A percentile compares a stretch with the other conserved stretches of the same genome.
Conservation (phyloP, 2,329 filamentous ascomycete species). For the Chaetomium sp. region DNA sequence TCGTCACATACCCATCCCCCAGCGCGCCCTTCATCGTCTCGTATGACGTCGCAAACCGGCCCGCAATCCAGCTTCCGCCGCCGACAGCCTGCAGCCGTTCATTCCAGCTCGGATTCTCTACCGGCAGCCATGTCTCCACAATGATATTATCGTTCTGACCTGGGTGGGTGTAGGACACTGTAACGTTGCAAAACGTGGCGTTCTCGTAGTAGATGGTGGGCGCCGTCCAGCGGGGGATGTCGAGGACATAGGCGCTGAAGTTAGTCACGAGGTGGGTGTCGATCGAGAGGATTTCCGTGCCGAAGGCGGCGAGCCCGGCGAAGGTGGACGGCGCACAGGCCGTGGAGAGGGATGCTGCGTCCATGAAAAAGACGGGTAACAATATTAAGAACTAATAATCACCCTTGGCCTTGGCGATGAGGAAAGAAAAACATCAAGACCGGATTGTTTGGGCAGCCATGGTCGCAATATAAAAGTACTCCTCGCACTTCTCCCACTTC, state of each 20-base stretch:
- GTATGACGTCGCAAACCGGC: conserved; percentile 19
- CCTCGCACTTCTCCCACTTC: no score
- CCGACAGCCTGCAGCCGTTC: conserved; percentile 33
- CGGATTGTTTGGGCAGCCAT: no score
- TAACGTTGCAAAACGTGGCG: conserved; percentile 36
- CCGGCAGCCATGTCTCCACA: conserved; percentile 32
- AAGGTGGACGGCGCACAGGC: not conserved
- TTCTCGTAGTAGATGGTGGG: conserved; percentile 13
- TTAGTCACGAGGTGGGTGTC: conserved; percentile 14
- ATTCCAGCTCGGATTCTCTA: conserved; percentile 27
- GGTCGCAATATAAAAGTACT: no score
- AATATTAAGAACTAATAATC: not conserved
- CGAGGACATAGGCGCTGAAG: conserved; percentile 10
- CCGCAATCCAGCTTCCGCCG: conserved; percentile 29
- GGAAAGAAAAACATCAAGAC: no score
- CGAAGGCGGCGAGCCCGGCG: conserved; percentile 8
- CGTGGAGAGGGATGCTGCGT: not conserved
- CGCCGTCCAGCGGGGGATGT: conserved; percentile 2
- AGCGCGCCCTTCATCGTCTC: conserved; percentile 18
- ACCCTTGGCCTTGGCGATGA: no score
- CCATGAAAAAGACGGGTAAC: not conserved
- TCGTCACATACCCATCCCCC: conserved; percentile 20
- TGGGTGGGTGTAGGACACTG: conserved; percentile 36
- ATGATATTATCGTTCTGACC: conserved; percentile 33
- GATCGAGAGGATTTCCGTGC: conserved; percentile 14